A percentile compares a stretch with the other conserved stretches of the same genome.
Evolutionary conservation across 345 rosid species (phyloP).

Genomic region (Salix caprea): DNA sequence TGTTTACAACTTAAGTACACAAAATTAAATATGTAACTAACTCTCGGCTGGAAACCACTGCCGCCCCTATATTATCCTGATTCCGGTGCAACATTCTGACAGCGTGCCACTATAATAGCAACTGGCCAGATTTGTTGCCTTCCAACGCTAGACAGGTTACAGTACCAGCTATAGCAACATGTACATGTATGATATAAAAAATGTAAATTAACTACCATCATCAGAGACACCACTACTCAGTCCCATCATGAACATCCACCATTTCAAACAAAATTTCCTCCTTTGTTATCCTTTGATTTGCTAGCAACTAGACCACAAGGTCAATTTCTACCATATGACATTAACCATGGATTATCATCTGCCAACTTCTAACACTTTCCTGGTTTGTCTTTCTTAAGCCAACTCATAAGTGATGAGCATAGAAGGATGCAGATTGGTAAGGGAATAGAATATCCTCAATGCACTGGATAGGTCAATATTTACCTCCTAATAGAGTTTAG

Average conservation of each 20-base stretch:
- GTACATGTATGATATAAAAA: not conserved
- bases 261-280: not conserved
- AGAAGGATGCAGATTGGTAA: not conserved
- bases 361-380: not conserved
- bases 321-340: not conserved
- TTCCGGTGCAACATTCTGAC: not conserved
- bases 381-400: not conserved
- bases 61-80: not conserved
- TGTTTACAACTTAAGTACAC: not conserved
- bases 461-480: not conserved
- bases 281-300: not conserved
- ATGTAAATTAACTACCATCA: not conserved
- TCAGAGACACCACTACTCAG: not conserved
- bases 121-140: too few species aligned
- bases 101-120: not conserved
- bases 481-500: slow-evolving; percentile 39
- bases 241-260: not conserved
- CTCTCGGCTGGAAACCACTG: not conserved
- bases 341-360: not conserved
- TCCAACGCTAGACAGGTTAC: not conserved
- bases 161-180: not conserved
- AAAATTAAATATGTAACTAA: not conserved
- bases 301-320: not conserved
- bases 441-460: not conserved
- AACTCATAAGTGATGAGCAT: not conserved